Evolutionary conservation across 148 eudicot species (phyloP).

Genomic region (Rhododendron ovatum): DNA sequence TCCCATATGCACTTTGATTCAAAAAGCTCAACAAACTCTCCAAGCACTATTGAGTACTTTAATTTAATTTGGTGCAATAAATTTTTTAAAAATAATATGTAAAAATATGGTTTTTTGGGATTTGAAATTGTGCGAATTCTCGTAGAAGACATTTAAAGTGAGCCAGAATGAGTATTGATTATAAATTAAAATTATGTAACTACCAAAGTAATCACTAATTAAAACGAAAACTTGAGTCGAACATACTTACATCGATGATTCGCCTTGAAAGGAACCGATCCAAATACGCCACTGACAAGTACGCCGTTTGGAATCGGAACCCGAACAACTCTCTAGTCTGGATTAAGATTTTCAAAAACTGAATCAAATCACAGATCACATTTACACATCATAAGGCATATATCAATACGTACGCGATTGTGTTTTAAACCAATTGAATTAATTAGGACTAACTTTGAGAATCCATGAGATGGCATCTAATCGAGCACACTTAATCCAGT

Average conservation of each 20-base stretch:
- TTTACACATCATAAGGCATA: neutral
- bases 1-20: too few relatives aligned
- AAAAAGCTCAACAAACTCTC: too few relatives aligned
- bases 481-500: constrained; percentile 19
- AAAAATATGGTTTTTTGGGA: too few relatives aligned
- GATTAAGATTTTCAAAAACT: neutral
- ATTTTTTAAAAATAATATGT: too few relatives aligned
- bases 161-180: too few relatives aligned
- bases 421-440: neutral
- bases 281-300: constrained; percentile 31
- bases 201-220: neutral
- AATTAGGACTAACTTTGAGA: constrained; percentile 17
- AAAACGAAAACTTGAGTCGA: neutral
- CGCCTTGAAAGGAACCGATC: constrained; percentile 30
- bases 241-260: constrained; percentile 27
- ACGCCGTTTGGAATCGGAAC: constrained; percentile 30
- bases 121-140: too few relatives aligned
- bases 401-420: neutral
- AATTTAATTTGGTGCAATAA: too few relatives aligned
- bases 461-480: constrained; percentile 20
- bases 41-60: too few relatives aligned
- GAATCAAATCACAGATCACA: neutral
- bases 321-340: constrained; percentile 32
- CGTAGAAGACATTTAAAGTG: too few relatives aligned
- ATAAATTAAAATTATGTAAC: neutral